These are phyloP conservation scores for Sordariomycetes sp. DNA, from an alignment of 2,329 filamentous ascomycete species.

Conservation along the genomic window DNA sequence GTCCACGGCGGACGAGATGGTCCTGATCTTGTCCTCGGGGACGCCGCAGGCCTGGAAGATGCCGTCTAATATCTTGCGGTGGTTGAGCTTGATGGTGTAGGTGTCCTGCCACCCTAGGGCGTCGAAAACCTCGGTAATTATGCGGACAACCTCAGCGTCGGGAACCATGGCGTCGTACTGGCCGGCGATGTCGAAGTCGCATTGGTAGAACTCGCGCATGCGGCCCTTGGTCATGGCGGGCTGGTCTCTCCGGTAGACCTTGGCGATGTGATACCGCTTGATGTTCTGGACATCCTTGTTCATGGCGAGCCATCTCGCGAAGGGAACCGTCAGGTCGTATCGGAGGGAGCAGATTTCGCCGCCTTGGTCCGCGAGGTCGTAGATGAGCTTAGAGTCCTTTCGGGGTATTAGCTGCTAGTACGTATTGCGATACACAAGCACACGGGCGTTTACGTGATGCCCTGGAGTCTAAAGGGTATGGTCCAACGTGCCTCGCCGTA, in stretches of 20 bases:
- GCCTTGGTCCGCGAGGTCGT: conserved; percentile 76
- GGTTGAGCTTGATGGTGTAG: conserved; percentile 79
- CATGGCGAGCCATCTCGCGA: conserved; percentile 88
- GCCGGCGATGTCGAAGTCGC: conserved; percentile 91
- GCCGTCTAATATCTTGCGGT: conserved; percentile 86
- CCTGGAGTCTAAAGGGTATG: not conserved
- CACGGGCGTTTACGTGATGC: not conserved
- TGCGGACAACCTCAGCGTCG: conserved; percentile 77
- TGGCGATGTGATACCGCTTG: conserved; percentile 91
- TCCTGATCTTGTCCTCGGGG: conserved; percentile 71
- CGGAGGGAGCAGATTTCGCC: conserved; percentile 63
- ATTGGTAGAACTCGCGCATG: conserved; percentile 95
- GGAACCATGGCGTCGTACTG: conserved; percentile 82
- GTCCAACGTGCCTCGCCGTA: conserved; percentile 45
- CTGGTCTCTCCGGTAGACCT: conserved; percentile 47
- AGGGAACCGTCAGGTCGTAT: conserved; percentile 81
- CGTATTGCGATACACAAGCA: not conserved
- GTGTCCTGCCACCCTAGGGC: conserved; percentile 30
- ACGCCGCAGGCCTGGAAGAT: conserved; percentile 88
- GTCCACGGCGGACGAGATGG: conserved; percentile 86
- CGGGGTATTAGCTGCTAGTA: not conserved
- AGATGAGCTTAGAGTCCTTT: conserved; percentile 80
- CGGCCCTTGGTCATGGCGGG: conserved; percentile 72
- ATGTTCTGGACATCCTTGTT: conserved; percentile 71
- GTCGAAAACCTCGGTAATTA: conserved; percentile 39